Evolutionary conservation across 2,329 filamentous ascomycete genomes (phyloP).

Genomic region (Polychaeton citri): DNA sequence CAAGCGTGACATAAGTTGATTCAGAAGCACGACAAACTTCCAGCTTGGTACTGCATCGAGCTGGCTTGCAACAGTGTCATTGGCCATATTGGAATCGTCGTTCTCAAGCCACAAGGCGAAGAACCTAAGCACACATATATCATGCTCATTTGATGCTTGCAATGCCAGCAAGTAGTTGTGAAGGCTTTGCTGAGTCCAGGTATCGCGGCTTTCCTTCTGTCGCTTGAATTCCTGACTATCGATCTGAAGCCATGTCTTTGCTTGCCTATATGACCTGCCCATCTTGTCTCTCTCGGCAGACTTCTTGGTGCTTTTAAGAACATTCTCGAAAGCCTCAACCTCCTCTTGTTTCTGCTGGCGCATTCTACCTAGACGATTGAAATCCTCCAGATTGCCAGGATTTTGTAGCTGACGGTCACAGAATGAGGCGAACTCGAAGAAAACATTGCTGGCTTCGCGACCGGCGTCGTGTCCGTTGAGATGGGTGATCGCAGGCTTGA

Average conservation of each 20-base stretch:
- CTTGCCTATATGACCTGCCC: constrained; percentile 51
- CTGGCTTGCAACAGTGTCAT: constrained; percentile 58
- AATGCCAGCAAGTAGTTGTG: constrained; percentile 88
- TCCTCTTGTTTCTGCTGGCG: constrained; percentile 72
- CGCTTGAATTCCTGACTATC: constrained; percentile 78
- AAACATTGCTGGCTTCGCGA: constrained; percentile 71
- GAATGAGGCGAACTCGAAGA: constrained; percentile 88
- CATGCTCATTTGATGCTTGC: constrained; percentile 71
- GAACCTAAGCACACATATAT: constrained; percentile 82
- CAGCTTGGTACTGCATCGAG: constrained; percentile 66
- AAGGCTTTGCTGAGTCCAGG: constrained; percentile 76
- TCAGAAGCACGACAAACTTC: constrained; percentile 89
- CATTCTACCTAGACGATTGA: constrained; percentile 65
- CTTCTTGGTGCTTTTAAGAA: constrained; percentile 35
- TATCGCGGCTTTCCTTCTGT: constrained; percentile 59
- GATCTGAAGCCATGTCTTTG: constrained; percentile 79
- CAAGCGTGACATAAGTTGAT: constrained; percentile 87
- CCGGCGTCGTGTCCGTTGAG: constrained; percentile 56
- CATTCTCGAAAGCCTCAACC: constrained; percentile 55
- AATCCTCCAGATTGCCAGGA: constrained; percentile 69
- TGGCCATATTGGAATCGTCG: constrained; percentile 61
- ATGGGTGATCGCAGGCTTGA: constrained; percentile 72
- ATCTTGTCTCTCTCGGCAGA: constrained; percentile 38
- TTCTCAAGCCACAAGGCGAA: constrained; percentile 89
- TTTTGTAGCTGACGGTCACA: constrained; percentile 91